Conservation (phyloP, 441 rosid species). For the Aquilaria agallochum region DNA sequence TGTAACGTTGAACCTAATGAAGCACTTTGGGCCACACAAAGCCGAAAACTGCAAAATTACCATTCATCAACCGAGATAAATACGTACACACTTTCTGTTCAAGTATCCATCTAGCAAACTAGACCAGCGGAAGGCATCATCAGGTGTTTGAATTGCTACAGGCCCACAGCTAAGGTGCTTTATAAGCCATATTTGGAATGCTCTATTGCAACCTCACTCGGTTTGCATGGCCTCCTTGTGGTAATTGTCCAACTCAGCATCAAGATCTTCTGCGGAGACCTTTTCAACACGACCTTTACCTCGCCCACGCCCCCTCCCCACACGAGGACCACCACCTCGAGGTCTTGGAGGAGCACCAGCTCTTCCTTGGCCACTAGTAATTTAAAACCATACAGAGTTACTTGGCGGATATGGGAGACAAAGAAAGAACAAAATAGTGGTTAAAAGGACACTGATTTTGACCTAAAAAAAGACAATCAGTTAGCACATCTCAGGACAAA, state of each 20-base stretch:
- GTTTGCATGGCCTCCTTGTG: conserved; percentile 45
- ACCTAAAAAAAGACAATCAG: too few relatives aligned
- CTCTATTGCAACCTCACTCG: conserved; percentile 14
- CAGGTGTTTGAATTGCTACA: background rate
- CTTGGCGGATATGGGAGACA: background rate
- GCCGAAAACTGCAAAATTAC: too few relatives aligned
- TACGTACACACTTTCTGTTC: conserved; percentile 1
- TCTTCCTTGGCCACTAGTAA: conserved; percentile 35
- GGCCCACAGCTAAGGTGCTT: background rate
- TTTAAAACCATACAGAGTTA: conserved; percentile 7
- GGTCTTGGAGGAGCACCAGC: conserved; percentile 33
- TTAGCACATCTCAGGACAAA: too few relatives aligned
- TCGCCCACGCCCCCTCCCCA: conserved; percentile 37
- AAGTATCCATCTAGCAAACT: background rate
- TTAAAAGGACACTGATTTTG: background rate
- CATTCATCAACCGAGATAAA: too few relatives aligned
- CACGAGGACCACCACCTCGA: conserved; percentile 37
- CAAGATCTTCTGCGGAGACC: conserved; percentile 52
- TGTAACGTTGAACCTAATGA: too few relatives aligned
- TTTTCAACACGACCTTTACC: conserved; percentile 41
- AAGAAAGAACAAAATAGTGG: background rate
- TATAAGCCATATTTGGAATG: background rate
- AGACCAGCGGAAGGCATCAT: background rate
- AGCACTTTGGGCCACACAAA: too few relatives aligned
- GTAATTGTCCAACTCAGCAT: conserved; percentile 57